Conservation (phyloP, 2,329 filamentous ascomycete genomes). For the Achaetomium macrosporum region DNA sequence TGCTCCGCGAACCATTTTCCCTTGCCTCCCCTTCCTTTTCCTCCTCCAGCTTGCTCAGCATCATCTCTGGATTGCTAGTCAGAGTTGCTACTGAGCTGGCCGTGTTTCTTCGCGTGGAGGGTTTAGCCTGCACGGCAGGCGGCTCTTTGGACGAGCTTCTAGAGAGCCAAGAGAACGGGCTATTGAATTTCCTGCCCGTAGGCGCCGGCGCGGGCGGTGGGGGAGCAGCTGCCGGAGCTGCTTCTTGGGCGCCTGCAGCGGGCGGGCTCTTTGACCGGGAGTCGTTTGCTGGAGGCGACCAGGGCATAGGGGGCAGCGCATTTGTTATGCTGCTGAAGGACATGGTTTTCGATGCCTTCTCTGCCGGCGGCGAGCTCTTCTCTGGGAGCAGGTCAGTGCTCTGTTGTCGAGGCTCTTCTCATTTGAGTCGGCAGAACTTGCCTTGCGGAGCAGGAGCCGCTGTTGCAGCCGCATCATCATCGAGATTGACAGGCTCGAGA, state of each 20-base stretch:
- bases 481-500: constrained; percentile 60
- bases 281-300: constrained; percentile 54
- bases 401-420: neutral
- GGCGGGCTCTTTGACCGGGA: constrained; percentile 42
- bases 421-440: constrained; percentile 3
- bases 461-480: constrained; percentile 43
- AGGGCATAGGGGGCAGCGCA: constrained; percentile 66
- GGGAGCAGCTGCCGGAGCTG: constrained; percentile 35
- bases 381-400: constrained; percentile 18
- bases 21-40: constrained; percentile 47
- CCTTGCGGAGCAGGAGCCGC: constrained; percentile 23
- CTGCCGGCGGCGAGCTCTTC: constrained; percentile 24
- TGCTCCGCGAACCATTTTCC: constrained; percentile 48
- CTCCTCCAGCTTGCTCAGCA: constrained; percentile 70
- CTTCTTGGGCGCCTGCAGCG: constrained; percentile 27
- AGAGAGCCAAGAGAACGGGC: constrained; percentile 82
- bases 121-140: constrained; percentile 47
- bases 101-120: constrained; percentile 62
- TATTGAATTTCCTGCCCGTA: constrained; percentile 66
- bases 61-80: constrained; percentile 75
- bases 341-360: constrained; percentile 42
- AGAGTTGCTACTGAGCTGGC: constrained; percentile 73
- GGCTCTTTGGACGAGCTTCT: constrained; percentile 57
- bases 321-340: constrained; percentile 67
- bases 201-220: constrained; percentile 29